Evolutionary conservation across 2,329 filamentous ascomycete genomes (phyloP), one percentile per base, ranked within the genome.

Genomic region (Parafenestella ontariensis): DNA sequence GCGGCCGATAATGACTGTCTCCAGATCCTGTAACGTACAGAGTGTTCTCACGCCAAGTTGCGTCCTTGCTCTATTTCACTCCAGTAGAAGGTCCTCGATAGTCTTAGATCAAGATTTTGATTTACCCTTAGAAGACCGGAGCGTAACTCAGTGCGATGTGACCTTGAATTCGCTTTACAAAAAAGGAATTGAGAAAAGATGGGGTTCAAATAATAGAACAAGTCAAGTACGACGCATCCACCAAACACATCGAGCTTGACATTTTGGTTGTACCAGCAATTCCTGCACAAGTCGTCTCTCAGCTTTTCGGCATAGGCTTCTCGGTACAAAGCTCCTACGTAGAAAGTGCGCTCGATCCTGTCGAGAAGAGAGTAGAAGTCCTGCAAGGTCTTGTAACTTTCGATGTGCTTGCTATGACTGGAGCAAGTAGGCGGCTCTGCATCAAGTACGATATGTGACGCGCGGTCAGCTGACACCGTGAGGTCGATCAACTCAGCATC

Each of bases 351-450:
- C 47, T 65, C 67, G 20, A 71, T 66, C 33, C 47, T 54, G 52
- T 72, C 67, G 15, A 70, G 62, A 11, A 71, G 58, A 15, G 55
- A 46, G 54, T 70, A 71, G 40, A 71, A 65, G n/a, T 66, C 59
- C 48, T 64, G 57, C 40, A 69, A 51, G 11, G 60, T 64, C 39
- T 61, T 63, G 49, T 62, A 69, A 49, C 62, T 66, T 1, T 46
- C 21, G 31, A 56, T 57, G 10, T 39, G 46, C 37, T 21, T 40
- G 37, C 37, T 40, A 23, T 24, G 20, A n/a, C n/a, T 10, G 18
- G 20, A 24, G 8, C 5, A 9, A 2, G 20, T 15, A 4, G 37
- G 15, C 10, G 37, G 37, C 21, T 40, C 20, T 13, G 6, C 5
- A 18, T 23, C 20, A 3, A 17, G 18, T 5, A 23, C 28, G 26